Percentiles rank a stretch among this genome's conserved stretches.
Conservation (phyloP, 2,329 filamentous ascomycete species). For the Chrysosporium queenslandicum region DNA sequence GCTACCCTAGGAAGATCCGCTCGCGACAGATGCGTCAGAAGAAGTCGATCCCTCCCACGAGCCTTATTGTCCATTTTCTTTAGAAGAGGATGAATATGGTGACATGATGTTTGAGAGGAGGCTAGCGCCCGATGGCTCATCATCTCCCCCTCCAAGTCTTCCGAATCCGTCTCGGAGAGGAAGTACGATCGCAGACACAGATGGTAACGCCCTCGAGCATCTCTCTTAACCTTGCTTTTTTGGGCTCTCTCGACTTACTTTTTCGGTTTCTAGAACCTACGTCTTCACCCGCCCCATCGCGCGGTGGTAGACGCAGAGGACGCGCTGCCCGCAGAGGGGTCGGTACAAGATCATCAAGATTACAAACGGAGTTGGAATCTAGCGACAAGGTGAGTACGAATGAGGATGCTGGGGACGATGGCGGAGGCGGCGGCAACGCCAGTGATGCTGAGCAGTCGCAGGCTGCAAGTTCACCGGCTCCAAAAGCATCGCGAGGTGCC, state of each 20-base stretch:
- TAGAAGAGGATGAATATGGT: constrained; percentile 45
- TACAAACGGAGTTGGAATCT: constrained; percentile 33
- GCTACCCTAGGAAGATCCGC: constrained; percentile 41
- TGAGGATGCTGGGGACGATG: constrained; percentile 34
- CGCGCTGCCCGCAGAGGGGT: constrained; percentile 29
- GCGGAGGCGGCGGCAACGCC: constrained; percentile 30
- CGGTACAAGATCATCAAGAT: constrained; percentile 30
- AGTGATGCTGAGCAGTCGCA: constrained; percentile 30
- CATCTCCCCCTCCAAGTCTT: constrained; percentile 31
- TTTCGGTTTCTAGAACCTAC: constrained; percentile 29
- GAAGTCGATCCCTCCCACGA: constrained; percentile 42
- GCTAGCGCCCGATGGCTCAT: constrained; percentile 36
- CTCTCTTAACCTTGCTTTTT: neutral
- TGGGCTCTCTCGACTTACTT: neutral
- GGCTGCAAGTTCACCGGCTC: constrained; percentile 28
- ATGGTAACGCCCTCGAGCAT: constrained; percentile 33
- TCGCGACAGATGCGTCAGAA: constrained; percentile 49
- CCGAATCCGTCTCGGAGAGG: constrained; percentile 32
- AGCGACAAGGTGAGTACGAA: constrained; percentile 26
- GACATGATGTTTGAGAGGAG: constrained; percentile 41
- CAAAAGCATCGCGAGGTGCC: constrained; percentile 30
- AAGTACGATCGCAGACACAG: constrained; percentile 40
- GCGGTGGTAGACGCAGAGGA: constrained; percentile 29
- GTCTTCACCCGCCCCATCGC: constrained; percentile 36
- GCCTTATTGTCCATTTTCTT: constrained; percentile 56